phyloP scores from a whole-genome alignment of 768 basidiomycete species.

The Leccinum broughii region DNA sequence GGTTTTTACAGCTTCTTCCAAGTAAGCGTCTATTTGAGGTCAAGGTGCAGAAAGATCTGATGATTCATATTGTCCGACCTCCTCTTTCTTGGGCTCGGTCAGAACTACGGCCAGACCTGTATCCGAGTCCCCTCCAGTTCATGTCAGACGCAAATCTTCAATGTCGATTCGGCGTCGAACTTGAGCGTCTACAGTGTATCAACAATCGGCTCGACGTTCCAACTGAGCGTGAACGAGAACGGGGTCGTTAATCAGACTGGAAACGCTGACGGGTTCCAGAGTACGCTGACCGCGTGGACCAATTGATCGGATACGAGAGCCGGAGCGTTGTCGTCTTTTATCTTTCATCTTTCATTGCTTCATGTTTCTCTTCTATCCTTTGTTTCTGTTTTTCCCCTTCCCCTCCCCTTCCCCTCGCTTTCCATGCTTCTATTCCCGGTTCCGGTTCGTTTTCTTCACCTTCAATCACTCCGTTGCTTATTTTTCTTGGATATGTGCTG shows the following conservation, averaged over 20 bases:
- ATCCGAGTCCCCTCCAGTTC: constrained; percentile 20
- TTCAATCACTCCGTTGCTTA: no score
- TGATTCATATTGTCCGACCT: background rate
- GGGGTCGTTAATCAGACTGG: constrained; percentile 36
- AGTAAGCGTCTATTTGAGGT: constrained; percentile 16
- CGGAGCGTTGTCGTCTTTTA: background rate
- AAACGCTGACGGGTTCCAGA: constrained; percentile 21
- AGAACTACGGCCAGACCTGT: constrained; percentile 44
- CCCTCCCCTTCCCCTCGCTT: no score
- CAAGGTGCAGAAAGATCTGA: background rate
- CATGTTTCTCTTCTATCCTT: background rate
- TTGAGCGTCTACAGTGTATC: constrained; percentile 45
- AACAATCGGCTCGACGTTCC: constrained; percentile 43
- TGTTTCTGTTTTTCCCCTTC: no score
- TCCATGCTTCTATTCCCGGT: no score
- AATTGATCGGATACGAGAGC: background rate
- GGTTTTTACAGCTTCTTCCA: constrained; percentile 53
- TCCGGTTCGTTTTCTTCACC: no score
- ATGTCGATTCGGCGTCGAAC: constrained; percentile 40
- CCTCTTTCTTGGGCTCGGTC: background rate
- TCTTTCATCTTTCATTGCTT: background rate
- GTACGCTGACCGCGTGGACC: background rate
- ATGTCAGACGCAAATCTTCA: constrained; percentile 46
- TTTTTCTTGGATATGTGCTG: no score
- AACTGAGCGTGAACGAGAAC: constrained; percentile 38